Conservation (phyloP, 75 land plant genomes). For the Selaginella moellendorffii region DNA sequence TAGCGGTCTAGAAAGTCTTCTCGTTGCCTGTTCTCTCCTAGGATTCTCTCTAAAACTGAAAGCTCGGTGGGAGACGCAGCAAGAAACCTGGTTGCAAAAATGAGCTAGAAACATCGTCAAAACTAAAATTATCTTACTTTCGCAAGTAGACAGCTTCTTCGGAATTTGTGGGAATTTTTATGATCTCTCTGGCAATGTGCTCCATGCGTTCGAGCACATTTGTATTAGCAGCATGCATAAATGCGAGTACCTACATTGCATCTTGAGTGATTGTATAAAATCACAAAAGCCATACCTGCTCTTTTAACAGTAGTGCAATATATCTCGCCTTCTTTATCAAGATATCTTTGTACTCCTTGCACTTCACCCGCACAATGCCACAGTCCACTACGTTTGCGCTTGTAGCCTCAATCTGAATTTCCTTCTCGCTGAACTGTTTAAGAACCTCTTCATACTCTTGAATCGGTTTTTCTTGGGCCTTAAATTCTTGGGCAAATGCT, state of each 20-base stretch:
- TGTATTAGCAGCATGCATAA: conserved; percentile 16
- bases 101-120: too few species aligned
- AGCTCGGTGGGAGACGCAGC: conserved; percentile 22
- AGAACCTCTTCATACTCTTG: conserved; percentile 15
- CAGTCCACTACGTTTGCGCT: conserved; percentile 23
- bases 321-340: conserved; percentile 22
- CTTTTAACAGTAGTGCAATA: conserved; percentile 17
- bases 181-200: conserved; percentile 18
- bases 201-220: conserved; percentile 16
- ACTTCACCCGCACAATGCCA: conserved; percentile 16
- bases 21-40: conserved; percentile 19
- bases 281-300: conserved; percentile 25
- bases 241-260: conserved; percentile 16
- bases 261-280: not conserved
- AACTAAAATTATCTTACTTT: conserved; percentile 20
- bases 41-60: conserved; percentile 16
- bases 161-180: conserved; percentile 22
- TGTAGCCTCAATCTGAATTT: conserved; percentile 15
- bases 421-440: conserved; percentile 13
- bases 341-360: conserved; percentile 14
- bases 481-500: conserved; percentile 23
- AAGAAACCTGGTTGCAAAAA: conserved; percentile 16
- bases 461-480: conserved; percentile 20
- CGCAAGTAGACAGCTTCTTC: conserved; percentile 24
- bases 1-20: conserved; percentile 22